These are phyloP conservation scores for Tuber calosporum DNA, from an alignment of 495 filamentous ascomycete genomes.

Conservation along the genomic window DNA sequence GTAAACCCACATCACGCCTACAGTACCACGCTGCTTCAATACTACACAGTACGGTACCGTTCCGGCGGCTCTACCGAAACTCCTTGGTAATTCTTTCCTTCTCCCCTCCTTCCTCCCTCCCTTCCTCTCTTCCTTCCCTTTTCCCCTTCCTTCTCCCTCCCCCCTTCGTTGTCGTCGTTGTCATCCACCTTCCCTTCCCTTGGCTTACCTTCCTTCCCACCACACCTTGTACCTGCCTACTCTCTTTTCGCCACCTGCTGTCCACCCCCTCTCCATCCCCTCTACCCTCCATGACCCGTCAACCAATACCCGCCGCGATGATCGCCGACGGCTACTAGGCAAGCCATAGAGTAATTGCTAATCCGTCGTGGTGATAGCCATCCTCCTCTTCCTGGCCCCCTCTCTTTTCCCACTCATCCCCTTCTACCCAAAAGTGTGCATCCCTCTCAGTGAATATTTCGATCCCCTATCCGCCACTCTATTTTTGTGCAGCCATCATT, in stretches of 20 bases:
- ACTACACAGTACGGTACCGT: not conserved
- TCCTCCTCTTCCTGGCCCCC: slow-evolving; percentile 17
- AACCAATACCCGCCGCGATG: slow-evolving; percentile 35
- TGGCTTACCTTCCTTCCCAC: not conserved
- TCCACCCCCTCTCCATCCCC: slow-evolving; percentile 9
- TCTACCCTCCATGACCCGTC: slow-evolving; percentile 37
- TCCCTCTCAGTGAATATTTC: not conserved
- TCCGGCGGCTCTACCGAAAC: slow-evolving; percentile 21
- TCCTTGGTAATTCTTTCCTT: slow-evolving; percentile 28
- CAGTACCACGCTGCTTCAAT: not conserved
- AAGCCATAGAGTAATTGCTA: slow-evolving; percentile 40
- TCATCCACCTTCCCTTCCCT: not conserved
- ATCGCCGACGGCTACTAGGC: slow-evolving; percentile 22
- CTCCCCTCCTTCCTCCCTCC: slow-evolving; percentile 8
- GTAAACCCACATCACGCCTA: not conserved
- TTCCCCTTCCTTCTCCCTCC: not conserved
- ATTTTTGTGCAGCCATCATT: not conserved
- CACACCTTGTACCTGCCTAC: slow-evolving; percentile 2
- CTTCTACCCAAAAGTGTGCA: slow-evolving; percentile 1
- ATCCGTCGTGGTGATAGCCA: slow-evolving; percentile 32
- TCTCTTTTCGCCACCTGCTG: slow-evolving; percentile 30
- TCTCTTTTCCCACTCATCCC: not conserved
- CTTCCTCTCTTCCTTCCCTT: not conserved
- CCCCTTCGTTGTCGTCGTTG: not conserved
- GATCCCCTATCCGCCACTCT: slow-evolving; percentile 1